Evolutionary conservation across 352 stramenopile species (phyloP).

Genomic region (Globisporangium middletonii): DNA sequence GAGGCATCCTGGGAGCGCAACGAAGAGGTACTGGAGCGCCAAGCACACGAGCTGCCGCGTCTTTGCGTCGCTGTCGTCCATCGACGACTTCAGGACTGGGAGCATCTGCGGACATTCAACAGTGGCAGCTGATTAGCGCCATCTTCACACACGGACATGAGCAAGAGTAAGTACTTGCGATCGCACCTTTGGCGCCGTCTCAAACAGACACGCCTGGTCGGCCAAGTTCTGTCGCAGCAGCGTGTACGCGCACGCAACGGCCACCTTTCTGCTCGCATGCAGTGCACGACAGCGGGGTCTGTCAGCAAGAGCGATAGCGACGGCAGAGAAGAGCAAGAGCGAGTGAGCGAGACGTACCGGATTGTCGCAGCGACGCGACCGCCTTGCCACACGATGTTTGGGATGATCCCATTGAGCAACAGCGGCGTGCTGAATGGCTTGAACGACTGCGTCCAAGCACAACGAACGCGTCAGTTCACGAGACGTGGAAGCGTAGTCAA

Average conservation of each 20-base stretch:
- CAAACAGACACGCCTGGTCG: slow-evolving; percentile 75
- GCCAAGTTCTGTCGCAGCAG: slow-evolving; percentile 70
- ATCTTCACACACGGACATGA: background rate
- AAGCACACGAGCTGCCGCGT: slow-evolving; percentile 86
- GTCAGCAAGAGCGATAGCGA: background rate
- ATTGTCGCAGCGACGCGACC: slow-evolving; percentile 84
- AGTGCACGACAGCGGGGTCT: background rate
- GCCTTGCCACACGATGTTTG: slow-evolving; percentile 88
- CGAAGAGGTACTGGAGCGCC: slow-evolving; percentile 84
- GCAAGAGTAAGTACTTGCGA: background rate
- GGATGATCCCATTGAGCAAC: slow-evolving; percentile 76
- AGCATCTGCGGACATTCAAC: slow-evolving; percentile 54
- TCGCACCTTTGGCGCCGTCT: slow-evolving; percentile 64
- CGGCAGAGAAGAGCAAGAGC: background rate
- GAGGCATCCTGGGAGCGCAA: slow-evolving; percentile 69
- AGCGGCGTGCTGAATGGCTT: slow-evolving; percentile 49
- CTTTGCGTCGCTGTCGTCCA: slow-evolving; percentile 86
- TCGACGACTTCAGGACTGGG: slow-evolving; percentile 81
- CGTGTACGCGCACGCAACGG: slow-evolving; percentile 83
- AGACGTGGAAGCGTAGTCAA: background rate
- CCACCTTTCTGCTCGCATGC: slow-evolving; percentile 64
- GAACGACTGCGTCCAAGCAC: slow-evolving; percentile 33
- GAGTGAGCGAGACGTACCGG: slow-evolving; percentile 24
- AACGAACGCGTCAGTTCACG: background rate
- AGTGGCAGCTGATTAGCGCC: background rate